phyloP scores from a whole-genome alignment of 2,329 filamentous ascomycete genomes.

The Colletotrichum theobromicola region DNA sequence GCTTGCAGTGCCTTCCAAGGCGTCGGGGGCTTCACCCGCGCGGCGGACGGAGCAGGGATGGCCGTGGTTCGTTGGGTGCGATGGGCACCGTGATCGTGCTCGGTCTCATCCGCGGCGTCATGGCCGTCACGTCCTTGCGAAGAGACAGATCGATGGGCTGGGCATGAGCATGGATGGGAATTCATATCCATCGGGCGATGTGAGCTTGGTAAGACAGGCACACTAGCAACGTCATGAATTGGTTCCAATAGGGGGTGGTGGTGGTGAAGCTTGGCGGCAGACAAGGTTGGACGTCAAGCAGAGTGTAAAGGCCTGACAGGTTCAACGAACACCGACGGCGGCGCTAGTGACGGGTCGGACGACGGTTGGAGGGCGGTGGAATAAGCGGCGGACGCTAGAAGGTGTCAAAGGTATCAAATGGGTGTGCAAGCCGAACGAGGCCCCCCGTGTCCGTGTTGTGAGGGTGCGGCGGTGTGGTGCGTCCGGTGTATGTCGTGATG shows the following conservation, averaged over 20 bases:
- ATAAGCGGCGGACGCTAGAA: background rate
- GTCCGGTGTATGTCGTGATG: constrained; percentile 1
- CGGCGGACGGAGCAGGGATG: constrained; percentile 1
- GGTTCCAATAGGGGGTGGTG: background rate
- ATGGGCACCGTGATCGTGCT: background rate
- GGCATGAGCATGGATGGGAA: too few relatives aligned
- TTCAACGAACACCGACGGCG: background rate
- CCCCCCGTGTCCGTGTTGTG: background rate
- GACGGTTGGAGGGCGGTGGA: background rate
- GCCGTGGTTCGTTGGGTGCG: background rate
- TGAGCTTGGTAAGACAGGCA: background rate
- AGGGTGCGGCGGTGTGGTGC: background rate
- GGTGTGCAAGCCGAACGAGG: background rate
- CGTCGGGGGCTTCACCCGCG: background rate
- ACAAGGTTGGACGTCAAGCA: background rate
- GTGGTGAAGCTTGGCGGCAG: background rate
- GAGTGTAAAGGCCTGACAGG: background rate
- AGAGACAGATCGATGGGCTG: background rate
- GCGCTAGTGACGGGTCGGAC: background rate
- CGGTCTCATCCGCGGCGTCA: background rate
- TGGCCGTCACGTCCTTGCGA: background rate
- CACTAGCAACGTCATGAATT: background rate
- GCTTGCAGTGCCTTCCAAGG: constrained; percentile 1
- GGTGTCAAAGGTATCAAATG: background rate
- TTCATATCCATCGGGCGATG: background rate